phyloP scores from a whole-genome alignment of 2,329 filamentous ascomycete genomes.

The Pseudogymnoascus sp. region DNA sequence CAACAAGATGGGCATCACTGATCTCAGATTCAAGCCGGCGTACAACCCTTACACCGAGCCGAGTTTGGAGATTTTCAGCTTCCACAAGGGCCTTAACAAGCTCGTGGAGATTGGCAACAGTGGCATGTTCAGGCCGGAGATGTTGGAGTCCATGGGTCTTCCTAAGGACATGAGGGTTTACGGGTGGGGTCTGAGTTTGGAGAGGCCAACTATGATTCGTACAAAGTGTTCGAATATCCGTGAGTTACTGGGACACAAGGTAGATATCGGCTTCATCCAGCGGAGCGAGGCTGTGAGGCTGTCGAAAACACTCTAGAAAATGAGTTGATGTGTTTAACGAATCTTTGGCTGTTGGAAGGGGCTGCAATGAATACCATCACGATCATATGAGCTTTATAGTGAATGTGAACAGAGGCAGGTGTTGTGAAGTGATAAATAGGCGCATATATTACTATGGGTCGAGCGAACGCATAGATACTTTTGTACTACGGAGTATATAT shows the following conservation, averaged over 20 bases:
- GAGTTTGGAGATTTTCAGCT: conserved; percentile 96
- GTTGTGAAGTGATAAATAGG: background rate
- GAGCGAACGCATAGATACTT: background rate
- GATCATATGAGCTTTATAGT: background rate
- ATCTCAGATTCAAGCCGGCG: conserved; percentile 91
- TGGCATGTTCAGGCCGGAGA: conserved; percentile 97
- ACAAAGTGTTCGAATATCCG: conserved; percentile 64
- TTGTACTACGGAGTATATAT: background rate
- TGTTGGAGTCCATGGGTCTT: conserved; percentile 90
- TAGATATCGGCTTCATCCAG: conserved; percentile 88
- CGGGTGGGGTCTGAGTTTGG: conserved; percentile 84
- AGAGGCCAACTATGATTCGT: conserved; percentile 97
- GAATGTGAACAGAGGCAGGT: background rate
- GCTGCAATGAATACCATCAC: conserved; percentile 7
- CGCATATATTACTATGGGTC: background rate
- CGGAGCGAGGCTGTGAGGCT: conserved; percentile 83
- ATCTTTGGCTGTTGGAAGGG: conserved; percentile 7
- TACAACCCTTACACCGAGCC: conserved; percentile 96
- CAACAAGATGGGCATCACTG: conserved; percentile 82
- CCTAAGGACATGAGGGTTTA: conserved; percentile 89
- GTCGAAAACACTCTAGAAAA: conserved; percentile 43
- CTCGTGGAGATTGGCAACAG: conserved; percentile 97
- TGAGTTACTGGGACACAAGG: conserved; percentile 88
- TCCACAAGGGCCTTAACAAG: conserved; percentile 80
- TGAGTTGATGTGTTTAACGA: conserved; percentile 31